These are phyloP conservation scores for Iberis pinnata DNA, from an alignment of 345 rosid species.

Conservation along the genomic window DNA sequence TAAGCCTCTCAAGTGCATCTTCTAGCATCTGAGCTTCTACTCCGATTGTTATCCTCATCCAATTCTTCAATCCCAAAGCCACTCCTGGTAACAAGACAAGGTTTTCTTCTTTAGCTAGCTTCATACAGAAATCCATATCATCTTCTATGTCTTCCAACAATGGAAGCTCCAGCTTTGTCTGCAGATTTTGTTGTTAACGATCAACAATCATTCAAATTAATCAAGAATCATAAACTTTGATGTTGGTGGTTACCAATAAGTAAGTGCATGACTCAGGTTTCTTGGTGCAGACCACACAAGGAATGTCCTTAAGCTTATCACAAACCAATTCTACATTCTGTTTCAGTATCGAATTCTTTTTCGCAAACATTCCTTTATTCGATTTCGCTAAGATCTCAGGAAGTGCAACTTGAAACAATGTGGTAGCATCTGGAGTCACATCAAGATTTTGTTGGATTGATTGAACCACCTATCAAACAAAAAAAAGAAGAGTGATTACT, in stretches of 20 bases:
- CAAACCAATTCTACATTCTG: conserved; percentile 36
- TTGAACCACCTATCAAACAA: conserved; percentile 30
- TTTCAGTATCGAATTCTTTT: conserved; percentile 27
- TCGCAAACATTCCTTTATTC: conserved; percentile 25
- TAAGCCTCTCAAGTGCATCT: conserved; percentile 51
- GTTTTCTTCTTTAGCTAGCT: conserved; percentile 57
- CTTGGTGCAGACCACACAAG: conserved; percentile 38
- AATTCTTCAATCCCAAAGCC: conserved; percentile 58
- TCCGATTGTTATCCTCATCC: conserved; percentile 55
- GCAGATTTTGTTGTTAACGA: conserved; percentile 1
- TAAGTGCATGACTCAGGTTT: conserved; percentile 58
- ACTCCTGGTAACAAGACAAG: conserved; percentile 47
- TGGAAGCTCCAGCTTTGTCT: conserved; percentile 39
- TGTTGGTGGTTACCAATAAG: conserved; percentile 40
- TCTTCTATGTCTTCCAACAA: conserved; percentile 41
- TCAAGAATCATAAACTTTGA: not conserved
- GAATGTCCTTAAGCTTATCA: conserved; percentile 38
- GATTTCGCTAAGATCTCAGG: conserved; percentile 41
- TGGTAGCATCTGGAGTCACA: conserved; percentile 35
- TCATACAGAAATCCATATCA: conserved; percentile 57
- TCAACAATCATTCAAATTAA: not conserved
- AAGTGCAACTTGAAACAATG: conserved; percentile 57
- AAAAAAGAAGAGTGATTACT: conserved; percentile 18
- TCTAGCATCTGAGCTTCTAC: conserved; percentile 46
- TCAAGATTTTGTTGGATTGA: conserved; percentile 35